Base-by-base conservation (phyloP, 192 early-diverging fungal species). In the Jimgerdemannia lactiflua region DNA sequence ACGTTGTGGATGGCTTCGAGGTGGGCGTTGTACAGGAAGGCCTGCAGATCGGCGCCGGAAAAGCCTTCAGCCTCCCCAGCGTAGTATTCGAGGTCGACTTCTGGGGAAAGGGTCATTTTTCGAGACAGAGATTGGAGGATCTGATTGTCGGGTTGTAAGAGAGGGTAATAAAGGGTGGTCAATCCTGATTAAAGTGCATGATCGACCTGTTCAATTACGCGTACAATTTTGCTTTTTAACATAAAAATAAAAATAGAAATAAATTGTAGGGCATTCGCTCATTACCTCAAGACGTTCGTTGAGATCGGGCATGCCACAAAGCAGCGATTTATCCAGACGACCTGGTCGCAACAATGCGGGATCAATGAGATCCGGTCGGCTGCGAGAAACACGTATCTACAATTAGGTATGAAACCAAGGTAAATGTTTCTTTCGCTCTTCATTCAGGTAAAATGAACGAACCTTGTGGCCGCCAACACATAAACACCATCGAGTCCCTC, bases 401-500 rank as follows among this genome's bases (percentile, higher is more conserved):
- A 44, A 17, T 18, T 20, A 63, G 39, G 67, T 65, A n/a, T n/a
- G 44, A 39, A 14, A 40, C 29, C 29, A 29, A 29, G 29, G 29
- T 41, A 40, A 74, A 44, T 70, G 17, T 44, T 42, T 54, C 54
- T 20, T 72, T 39, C 29, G 63, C 43, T 75, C 20, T 70, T 42
- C n/a, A 49, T 42, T 14, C 6, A 14, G 41, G 4, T 3, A 3
- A 7, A 9, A n/a, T 20, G 6, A 20, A 11, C 59, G 73, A 77
- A 88, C 89, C 91, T 91, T 20, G 95, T 98, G 0, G 98, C 98
- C 6, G 95, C 98, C 71, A 99, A 82, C 17, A 99, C 97, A 78
- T 97, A 99, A 3, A 99, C 98, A 44, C 98, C 98, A 59, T 93
- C 90, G 11, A 98, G 80, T 0, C 96, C 96, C 82, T 99, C 96